These are phyloP conservation scores for Kodamaea ohmeri DNA, from an alignment of 1,139 yeast species.

Conservation along the genomic window DNA sequence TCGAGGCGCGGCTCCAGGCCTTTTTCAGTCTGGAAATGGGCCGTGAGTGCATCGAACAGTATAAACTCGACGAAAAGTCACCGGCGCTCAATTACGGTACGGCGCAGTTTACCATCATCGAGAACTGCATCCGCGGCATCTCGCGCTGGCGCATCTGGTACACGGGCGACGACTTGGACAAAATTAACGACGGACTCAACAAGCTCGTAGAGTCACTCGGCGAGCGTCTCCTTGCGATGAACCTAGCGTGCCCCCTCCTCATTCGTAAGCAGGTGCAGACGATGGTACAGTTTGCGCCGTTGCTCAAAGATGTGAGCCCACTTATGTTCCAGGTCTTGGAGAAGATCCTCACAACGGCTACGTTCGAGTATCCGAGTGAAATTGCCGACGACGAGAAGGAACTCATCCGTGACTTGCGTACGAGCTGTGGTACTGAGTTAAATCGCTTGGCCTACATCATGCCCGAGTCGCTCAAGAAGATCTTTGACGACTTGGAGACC, in stretches of 20 bases:
- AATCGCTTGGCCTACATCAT: slow-evolving; percentile 90
- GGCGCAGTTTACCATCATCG: slow-evolving; percentile 82
- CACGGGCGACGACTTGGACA: slow-evolving; percentile 58
- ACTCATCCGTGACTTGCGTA: slow-evolving; percentile 79
- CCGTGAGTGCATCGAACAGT: slow-evolving; percentile 54
- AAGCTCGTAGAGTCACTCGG: slow-evolving; percentile 73
- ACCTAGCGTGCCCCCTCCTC: slow-evolving; percentile 74
- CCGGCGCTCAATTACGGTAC: slow-evolving; percentile 74
- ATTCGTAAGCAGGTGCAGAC: slow-evolving; percentile 87
- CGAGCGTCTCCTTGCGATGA: slow-evolving; percentile 70
- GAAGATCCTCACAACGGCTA: slow-evolving; percentile 82
- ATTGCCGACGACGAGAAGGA: slow-evolving; percentile 74
- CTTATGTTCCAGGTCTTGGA: slow-evolving; percentile 83
- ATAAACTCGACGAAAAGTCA: slow-evolving; percentile 58
- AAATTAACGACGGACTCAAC: slow-evolving; percentile 54
- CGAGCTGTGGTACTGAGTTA: slow-evolving; percentile 92
- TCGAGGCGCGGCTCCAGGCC: slow-evolving; percentile 66
- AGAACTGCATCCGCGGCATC: slow-evolving; percentile 87
- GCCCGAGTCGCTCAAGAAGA: slow-evolving; percentile 84
- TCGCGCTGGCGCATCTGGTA: slow-evolving; percentile 98
- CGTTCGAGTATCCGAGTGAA: slow-evolving; percentile 73
- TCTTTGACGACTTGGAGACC: slow-evolving; percentile 75
- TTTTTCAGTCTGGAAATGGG: slow-evolving; percentile 81
- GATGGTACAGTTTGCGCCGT: slow-evolving; percentile 94
- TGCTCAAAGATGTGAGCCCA: slow-evolving; percentile 69